Percentiles rank a stretch among this genome's conserved stretches.
Evolutionary conservation across 2,329 filamentous ascomycete species (phyloP).

Genomic region (Gnomoniopsis smithogilvyi): DNA sequence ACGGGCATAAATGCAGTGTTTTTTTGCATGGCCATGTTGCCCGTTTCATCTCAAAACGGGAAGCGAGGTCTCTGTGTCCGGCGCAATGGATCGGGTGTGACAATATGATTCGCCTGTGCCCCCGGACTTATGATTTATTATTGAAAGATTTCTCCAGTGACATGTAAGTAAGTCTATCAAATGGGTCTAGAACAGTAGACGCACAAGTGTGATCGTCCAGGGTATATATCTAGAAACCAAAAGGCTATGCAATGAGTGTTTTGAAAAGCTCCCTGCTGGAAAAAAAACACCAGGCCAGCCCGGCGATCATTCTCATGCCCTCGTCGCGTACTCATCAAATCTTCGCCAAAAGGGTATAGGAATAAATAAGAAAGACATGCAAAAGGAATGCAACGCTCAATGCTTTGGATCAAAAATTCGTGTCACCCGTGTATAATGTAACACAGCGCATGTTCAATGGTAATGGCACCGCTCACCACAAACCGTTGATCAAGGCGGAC

Average conservation of each 20-base stretch:
- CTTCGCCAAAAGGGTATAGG: not conserved
- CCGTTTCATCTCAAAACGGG: not conserved
- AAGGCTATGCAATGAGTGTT: not conserved
- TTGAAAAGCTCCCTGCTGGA: not conserved
- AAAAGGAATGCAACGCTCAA: not conserved
- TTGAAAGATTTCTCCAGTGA: too few relatives aligned
- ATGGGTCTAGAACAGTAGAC: not conserved
- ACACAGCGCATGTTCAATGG: too few relatives aligned
- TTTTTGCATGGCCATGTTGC: not conserved
- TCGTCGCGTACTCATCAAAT: too few relatives aligned
- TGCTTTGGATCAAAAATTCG: too few relatives aligned
- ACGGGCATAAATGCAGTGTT: not conserved
- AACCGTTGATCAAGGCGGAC: not conserved
- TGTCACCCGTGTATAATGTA: too few relatives aligned
- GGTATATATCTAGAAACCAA: constrained; percentile 1
- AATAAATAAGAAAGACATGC: not conserved
- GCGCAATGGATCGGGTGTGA: too few relatives aligned
- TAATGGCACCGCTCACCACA: not conserved
- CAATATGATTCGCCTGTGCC: too few relatives aligned
- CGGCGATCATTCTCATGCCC: too few relatives aligned
- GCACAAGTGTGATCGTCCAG: not conserved
- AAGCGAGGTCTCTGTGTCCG: not conserved
- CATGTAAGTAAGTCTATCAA: not conserved
- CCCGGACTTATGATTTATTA: too few relatives aligned
- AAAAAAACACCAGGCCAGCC: not conserved